Evolutionary conservation across 352 stramenopile species (phyloP).

Genomic region (Thalassiosira exigua): DNA sequence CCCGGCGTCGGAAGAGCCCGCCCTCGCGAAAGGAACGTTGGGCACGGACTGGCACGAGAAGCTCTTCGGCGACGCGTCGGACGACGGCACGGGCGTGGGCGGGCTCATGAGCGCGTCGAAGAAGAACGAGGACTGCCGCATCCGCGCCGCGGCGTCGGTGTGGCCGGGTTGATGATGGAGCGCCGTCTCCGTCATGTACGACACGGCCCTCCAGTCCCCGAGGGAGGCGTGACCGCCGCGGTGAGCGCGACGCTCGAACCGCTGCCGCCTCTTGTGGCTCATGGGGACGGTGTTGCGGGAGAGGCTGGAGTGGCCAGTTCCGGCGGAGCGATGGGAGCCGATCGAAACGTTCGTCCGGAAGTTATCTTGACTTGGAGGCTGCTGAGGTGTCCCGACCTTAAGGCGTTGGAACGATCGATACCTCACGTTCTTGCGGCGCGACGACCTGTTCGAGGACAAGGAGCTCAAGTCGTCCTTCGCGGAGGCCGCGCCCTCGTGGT

Average conservation of each 20-base stretch:
- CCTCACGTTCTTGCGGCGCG: not conserved
- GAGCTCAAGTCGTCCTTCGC: constrained; percentile 34
- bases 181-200: not conserved
- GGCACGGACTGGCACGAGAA: constrained; percentile 23
- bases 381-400: too few relatives aligned
- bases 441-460: constrained; percentile 27
- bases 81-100: not conserved
- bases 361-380: too few relatives aligned
- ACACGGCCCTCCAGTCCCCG: constrained; percentile 39
- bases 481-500: not conserved
- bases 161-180: not conserved
- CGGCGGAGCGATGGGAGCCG: not conserved
- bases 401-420: constrained; percentile 5
- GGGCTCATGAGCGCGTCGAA: constrained; percentile 35
- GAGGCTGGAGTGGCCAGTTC: not conserved
- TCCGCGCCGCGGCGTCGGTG: constrained; percentile 23
- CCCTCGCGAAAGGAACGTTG: not conserved
- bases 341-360: not conserved
- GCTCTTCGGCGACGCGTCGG: not conserved
- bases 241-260: constrained; percentile 7
- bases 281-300: constrained; percentile 36
- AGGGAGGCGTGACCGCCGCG: constrained; percentile 21
- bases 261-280: constrained; percentile 6
- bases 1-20: constrained; percentile 17
- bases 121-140: constrained; percentile 34